Evolutionary conservation across 2,329 filamentous ascomycete genomes (phyloP), one percentile per base, ranked within the genome.

Genomic region (Microdochium bolleyi): DNA sequence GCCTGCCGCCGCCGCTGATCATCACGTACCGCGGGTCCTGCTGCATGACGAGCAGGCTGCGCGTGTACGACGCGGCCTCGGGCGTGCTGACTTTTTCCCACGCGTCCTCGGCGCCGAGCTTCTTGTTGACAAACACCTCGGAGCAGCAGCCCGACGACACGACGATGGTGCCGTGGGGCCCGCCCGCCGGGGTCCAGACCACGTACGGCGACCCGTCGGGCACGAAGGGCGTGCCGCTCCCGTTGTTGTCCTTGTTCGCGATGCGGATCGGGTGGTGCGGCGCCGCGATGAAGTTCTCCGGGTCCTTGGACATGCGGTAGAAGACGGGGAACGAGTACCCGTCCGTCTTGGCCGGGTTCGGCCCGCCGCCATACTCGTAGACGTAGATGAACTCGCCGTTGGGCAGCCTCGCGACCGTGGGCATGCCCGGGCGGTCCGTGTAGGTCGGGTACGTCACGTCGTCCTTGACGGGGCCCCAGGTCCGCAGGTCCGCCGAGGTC

Each of bases 361-460:
- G 54, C 7, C 61, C 60, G 10, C 76, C 62, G 50, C 62, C 61
- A 54, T 67, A 51, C 64, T 70, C 57, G 65, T 70, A 55, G 54
- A 64, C 54, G 70, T 83, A 80, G 61, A 89, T 79, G 66, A 77
- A 87, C 60, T 80, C 69, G 53, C 76, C 79, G 57, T 79, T 79
- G 34, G 57, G 83, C 71, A 88, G 74, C 61, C 74, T 61, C 1
- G 77, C 73, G 9, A 88, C 72, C 1, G 52, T 72, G 74, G n/a
- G 74, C 67, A 69, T 70, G 30, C 68, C 68, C 58, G 62, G 62
- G 2, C 62, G 58, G 50, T 63, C 62, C 24, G 62, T 64, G 50
- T 64, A 64, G 5, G 59, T 61, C 14, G 38, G 66, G 59, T 85
- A 84, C 21, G 78, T 71, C 38, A 85, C 83, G 60, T 89, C 84